phyloP scores from a whole-genome alignment of 257 asterid genomes.

The Nicotiana undulata region DNA sequence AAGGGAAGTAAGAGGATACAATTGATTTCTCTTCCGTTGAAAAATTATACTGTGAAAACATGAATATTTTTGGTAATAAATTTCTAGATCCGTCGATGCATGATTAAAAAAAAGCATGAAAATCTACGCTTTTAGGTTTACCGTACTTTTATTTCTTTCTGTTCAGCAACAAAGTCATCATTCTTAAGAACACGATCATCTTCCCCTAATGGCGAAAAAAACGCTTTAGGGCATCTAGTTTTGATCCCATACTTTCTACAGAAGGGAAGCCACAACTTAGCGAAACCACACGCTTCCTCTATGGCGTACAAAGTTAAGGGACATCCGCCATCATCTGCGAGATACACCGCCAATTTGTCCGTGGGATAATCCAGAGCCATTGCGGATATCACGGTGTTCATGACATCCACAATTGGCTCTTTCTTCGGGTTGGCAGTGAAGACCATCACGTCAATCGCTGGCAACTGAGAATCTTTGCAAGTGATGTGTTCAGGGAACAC shows the following conservation, averaged over 20 bases:
- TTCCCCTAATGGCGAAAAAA: slow-evolving; percentile 17
- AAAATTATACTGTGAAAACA: too few species aligned
- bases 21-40: too few species aligned
- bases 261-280: slow-evolving; percentile 48
- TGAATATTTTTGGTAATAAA: too few species aligned
- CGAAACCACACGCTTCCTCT: slow-evolving; percentile 35
- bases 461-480: slow-evolving; percentile 24
- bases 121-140: not conserved
- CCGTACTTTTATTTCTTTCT: slow-evolving; percentile 24
- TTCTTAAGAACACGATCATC: not conserved
- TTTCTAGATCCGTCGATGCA: too few species aligned
- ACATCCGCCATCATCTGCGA: slow-evolving; percentile 62
- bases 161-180: slow-evolving; percentile 12
- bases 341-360: slow-evolving; percentile 43
- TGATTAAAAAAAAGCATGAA: not conserved
- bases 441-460: slow-evolving; percentile 46
- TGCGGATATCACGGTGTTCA: slow-evolving; percentile 77
- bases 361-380: slow-evolving; percentile 66
- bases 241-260: slow-evolving; percentile 39
- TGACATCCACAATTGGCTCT: slow-evolving; percentile 49
- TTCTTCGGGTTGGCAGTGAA: slow-evolving; percentile 57
- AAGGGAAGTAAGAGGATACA: too few species aligned
- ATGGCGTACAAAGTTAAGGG: slow-evolving; percentile 27
- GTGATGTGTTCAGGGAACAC: slow-evolving; percentile 41
- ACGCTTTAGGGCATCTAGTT: slow-evolving; percentile 48